Base-by-base conservation (phyloP, 352 stramenopile species). In the Pythium folliculosum region DNA sequence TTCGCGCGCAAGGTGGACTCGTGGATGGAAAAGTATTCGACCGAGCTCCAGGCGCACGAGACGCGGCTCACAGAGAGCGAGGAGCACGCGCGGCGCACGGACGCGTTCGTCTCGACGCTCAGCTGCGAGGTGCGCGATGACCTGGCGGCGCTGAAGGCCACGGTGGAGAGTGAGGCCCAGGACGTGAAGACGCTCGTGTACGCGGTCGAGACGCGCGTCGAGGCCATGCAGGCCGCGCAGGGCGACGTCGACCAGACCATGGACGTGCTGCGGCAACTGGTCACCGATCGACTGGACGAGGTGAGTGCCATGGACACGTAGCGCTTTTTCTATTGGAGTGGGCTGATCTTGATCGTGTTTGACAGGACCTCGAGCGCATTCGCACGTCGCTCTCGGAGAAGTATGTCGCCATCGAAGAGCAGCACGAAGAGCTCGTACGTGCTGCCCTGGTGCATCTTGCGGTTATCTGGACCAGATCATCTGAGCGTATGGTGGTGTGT, bases 11-110 rank as follows among this genome's bases (percentile, higher is more conserved):
- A 81, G 22, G 71, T 77, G 35, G 75, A 89, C 27, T 68, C 72
- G n/a, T 90, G 82, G 77, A 89, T 88, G 65, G 77, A 88, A n/a
- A 88, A 88, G 55, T 75, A 84, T 27, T 85, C 80, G 30, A 70
- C 54, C 3, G 73, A 88, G 27, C 54, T 88, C 43, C 63, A 74
- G 27, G 51, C 65, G 21, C 77, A 89, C 49, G 68, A 81, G 50
- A 44, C 64, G 4, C 75, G 78, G 9, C 43, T 85, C 23, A 57
- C 63, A 0, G 71, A 75, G 27, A 48, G 73, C 9, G 73, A 86
- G 22, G 77, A 87, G 12, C 78, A 83, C 32, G 63, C 82, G 43
- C 77, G 53, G 5, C 75, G 72, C 5, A 78, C 72, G 38, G 77
- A 86, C 52, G 63, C 81, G 23, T 81, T 77, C 37, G 43, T 88